Conservation (phyloP, 495 filamentous ascomycete genomes). For the Penicillium antarcticum region DNA sequence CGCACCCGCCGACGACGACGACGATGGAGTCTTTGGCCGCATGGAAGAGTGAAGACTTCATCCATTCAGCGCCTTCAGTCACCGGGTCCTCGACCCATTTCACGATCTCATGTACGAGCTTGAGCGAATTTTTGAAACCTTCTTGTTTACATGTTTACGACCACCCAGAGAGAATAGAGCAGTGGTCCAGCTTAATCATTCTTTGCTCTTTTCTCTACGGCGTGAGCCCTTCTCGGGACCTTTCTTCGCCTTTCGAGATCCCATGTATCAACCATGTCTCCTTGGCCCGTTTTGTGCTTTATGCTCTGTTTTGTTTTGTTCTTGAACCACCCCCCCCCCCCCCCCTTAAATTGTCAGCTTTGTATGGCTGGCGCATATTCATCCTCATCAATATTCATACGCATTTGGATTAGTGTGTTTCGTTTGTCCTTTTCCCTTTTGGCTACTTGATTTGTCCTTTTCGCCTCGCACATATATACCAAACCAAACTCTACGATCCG, state of each 20-base stretch:
- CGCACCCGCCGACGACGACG: conserved; percentile 78
- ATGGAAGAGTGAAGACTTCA: conserved; percentile 76
- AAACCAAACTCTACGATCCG: conserved; percentile 10
- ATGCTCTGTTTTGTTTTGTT: conserved; percentile 13
- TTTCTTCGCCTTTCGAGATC: conserved; percentile 14
- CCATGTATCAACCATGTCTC: conserved; percentile 29
- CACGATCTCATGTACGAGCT: conserved; percentile 42
- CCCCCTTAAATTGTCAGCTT: conserved; percentile 19
- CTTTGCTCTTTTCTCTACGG: conserved; percentile 10
- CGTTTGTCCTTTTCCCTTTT: conserved; percentile 2
- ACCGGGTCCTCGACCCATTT: conserved; percentile 9
- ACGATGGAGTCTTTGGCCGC: conserved; percentile 90
- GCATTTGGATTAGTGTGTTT: neutral
- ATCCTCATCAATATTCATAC: conserved; percentile 6
- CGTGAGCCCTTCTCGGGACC: conserved; percentile 21
- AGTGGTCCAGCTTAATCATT: neutral
- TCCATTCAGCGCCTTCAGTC: neutral
- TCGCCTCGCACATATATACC: conserved; percentile 10
- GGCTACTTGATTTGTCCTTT: neutral
- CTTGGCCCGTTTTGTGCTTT: conserved; percentile 26
- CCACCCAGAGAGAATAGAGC: conserved; percentile 15
- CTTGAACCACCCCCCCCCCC: too few species aligned
- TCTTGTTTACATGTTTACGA: conserved; percentile 29
- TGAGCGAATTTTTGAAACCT: conserved; percentile 35
- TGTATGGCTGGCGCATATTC: conserved; percentile 27